phyloP scores from a whole-genome alignment of 2,329 filamentous ascomycete genomes.

The Thielaviopsis ethacetica region DNA sequence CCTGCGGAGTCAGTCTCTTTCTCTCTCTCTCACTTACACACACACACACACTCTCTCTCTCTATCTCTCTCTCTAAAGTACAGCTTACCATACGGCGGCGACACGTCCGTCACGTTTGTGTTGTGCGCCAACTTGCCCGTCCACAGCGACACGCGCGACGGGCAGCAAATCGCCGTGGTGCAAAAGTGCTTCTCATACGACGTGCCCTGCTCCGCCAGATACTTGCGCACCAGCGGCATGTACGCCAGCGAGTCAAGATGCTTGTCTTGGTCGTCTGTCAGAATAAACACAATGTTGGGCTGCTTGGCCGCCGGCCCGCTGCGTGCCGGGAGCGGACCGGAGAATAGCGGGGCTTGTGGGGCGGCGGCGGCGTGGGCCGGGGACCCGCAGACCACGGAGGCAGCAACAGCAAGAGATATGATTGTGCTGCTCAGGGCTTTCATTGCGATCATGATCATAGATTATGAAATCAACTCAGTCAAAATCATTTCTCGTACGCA shows the following conservation, averaged over 20 bases:
- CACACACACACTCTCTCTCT: neutral
- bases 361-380: neutral
- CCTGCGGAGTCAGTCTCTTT: constrained; percentile 13
- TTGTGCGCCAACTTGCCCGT: constrained; percentile 48
- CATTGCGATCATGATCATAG: neutral
- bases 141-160: constrained; percentile 41
- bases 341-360: neutral
- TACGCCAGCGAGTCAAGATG: constrained; percentile 43
- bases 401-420: neutral
- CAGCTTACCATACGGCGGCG: constrained; percentile 32
- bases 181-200: constrained; percentile 45
- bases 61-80: neutral
- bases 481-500: too few relatives aligned
- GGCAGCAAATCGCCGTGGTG: constrained; percentile 48
- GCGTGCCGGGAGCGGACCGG: too few relatives aligned
- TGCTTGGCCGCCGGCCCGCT: neutral
- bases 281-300: constrained; percentile 47
- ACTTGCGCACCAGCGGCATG: constrained; percentile 36
- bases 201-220: constrained; percentile 39
- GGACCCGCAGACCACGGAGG: too few relatives aligned
- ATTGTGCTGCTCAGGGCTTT: neutral
- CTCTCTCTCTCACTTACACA: constrained; percentile 14
- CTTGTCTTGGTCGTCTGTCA: constrained; percentile 51
- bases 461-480: too few relatives aligned
- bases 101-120: constrained; percentile 42